These are phyloP conservation scores for Streptanthus diversifolius DNA, from an alignment of 345 rosid species.

Conservation along the genomic window DNA sequence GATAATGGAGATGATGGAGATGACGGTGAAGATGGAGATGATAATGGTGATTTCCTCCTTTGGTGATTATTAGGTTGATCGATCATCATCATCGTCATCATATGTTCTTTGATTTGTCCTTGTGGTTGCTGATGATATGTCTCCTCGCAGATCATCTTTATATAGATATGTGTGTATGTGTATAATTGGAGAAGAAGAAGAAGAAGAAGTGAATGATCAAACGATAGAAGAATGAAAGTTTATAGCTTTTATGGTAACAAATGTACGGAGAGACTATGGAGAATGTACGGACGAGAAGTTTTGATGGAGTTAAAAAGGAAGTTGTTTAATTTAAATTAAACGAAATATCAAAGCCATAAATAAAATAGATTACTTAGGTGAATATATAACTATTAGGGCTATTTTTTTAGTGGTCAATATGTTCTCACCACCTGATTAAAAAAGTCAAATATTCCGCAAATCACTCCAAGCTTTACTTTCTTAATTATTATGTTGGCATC, in stretches of 20 bases:
- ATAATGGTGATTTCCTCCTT: constrained; percentile 6
- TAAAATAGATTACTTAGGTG: constrained; percentile 14
- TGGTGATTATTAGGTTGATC: constrained; percentile 16
- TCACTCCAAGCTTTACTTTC: neutral
- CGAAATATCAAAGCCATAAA: constrained; percentile 2
- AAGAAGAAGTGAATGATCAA: constrained; percentile 11
- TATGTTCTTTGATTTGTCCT: constrained; percentile 25
- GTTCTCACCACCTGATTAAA: neutral
- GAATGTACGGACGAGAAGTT: constrained; percentile 27
- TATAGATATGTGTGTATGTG: neutral
- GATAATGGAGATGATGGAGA: constrained; percentile 15
- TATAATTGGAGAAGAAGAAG: constrained; percentile 7
- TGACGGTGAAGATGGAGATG: constrained; percentile 4
- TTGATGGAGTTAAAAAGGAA: constrained; percentile 8
- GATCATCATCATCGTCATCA: constrained; percentile 33
- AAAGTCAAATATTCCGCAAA: constrained; percentile 24
- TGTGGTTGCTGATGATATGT: constrained; percentile 30
- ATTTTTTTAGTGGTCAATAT: constrained; percentile 8
- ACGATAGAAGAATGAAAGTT: constrained; percentile 10
- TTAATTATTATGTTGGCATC: constrained; percentile 8
- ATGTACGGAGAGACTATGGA: constrained; percentile 2
- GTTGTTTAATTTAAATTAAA: neutral
- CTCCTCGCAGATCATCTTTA: constrained; percentile 35
- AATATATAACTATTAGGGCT: neutral
- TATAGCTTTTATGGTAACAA: constrained; percentile 19